These are phyloP conservation scores for Penicillium sp. DNA, from an alignment of 2,329 filamentous ascomycete genomes.

Conservation along the genomic window DNA sequence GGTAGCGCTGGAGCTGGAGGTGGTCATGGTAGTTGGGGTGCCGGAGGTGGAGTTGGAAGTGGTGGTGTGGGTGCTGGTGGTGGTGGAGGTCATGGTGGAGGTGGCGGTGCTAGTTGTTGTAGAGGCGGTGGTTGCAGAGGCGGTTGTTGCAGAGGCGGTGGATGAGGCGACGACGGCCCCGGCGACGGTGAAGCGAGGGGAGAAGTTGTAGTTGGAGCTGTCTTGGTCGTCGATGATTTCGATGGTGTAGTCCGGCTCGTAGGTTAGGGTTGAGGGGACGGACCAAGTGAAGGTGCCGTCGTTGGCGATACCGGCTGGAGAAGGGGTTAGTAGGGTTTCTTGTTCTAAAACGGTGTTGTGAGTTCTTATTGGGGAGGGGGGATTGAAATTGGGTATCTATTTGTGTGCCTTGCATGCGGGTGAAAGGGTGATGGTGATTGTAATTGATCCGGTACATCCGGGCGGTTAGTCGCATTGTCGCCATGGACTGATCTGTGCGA, in stretches of 20 bases:
- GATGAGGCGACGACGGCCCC: constrained; percentile 40
- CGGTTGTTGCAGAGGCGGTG: constrained; percentile 30
- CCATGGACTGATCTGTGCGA: not conserved
- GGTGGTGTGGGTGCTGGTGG: constrained; percentile 29
- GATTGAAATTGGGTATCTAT: not conserved
- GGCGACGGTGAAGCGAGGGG: constrained; percentile 53
- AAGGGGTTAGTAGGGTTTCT: not conserved
- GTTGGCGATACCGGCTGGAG: constrained; percentile 51
- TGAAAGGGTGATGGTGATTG: not conserved
- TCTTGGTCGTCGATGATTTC: constrained; percentile 54
- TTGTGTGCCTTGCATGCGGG: not conserved
- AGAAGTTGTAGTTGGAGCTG: constrained; percentile 52
- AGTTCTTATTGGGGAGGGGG: not conserved
- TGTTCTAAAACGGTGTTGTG: not conserved
- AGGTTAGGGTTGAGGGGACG: constrained; percentile 43
- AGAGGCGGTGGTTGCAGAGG: not conserved
- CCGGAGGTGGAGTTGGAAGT: constrained; percentile 17
- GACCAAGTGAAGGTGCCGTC: constrained; percentile 53
- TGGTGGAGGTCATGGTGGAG: constrained; percentile 7
- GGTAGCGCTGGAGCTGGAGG: constrained; percentile 10
- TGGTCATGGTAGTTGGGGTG: constrained; percentile 21
- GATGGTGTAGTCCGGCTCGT: constrained; percentile 54
- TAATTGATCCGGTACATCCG: not conserved
- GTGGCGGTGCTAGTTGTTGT: constrained; percentile 16
- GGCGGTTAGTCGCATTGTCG: not conserved